These are phyloP conservation scores for Mercurialis annua DNA, from an alignment of 345 rosid genomes.

Conservation along the genomic window DNA sequence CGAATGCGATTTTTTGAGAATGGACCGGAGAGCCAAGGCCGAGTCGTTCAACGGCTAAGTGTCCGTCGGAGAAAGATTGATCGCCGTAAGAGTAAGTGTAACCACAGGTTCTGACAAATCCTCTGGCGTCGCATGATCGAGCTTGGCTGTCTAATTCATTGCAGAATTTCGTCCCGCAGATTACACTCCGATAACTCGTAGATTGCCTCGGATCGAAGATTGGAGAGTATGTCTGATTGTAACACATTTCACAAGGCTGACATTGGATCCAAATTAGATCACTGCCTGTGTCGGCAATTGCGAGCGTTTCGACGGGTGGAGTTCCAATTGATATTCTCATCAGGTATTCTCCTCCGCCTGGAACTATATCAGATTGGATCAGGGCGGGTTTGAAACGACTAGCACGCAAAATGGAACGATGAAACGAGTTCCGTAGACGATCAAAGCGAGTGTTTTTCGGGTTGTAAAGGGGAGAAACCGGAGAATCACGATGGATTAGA, in stretches of 20 bases:
- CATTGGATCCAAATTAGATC: slow-evolving; percentile 67
- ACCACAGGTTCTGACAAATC: slow-evolving; percentile 32
- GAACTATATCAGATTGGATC: slow-evolving; percentile 34
- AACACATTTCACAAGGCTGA: slow-evolving; percentile 53
- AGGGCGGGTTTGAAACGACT: slow-evolving; percentile 23
- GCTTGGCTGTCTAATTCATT: slow-evolving; percentile 11
- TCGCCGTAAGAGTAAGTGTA: slow-evolving; percentile 52
- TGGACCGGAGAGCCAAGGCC: slow-evolving; percentile 30
- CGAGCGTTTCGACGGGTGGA: slow-evolving; percentile 40
- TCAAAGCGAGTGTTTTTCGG: slow-evolving; percentile 30
- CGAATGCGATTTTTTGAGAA: slow-evolving; percentile 29
- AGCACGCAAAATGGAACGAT: slow-evolving; percentile 49
- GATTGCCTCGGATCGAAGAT: slow-evolving; percentile 52
- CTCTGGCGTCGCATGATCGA: slow-evolving; percentile 25
- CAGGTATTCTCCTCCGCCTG: slow-evolving; percentile 48
- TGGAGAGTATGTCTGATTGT: slow-evolving; percentile 37
- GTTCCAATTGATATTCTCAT: slow-evolving; percentile 54
- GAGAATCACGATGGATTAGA: slow-evolving; percentile 61
- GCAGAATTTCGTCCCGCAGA: slow-evolving; percentile 41
- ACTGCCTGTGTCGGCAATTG: slow-evolving; percentile 58
- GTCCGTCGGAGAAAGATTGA: slow-evolving; percentile 36
- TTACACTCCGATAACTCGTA: slow-evolving; percentile 28
- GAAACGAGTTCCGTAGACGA: slow-evolving; percentile 36
- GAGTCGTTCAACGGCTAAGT: slow-evolving; percentile 42
- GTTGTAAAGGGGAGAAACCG: slow-evolving; percentile 43